A percentile compares a stretch with the other conserved stretches of the same genome.
phyloP scores from a whole-genome alignment of 192 early-diverging fungal genomes.

The Funneliformis mosseae region DNA sequence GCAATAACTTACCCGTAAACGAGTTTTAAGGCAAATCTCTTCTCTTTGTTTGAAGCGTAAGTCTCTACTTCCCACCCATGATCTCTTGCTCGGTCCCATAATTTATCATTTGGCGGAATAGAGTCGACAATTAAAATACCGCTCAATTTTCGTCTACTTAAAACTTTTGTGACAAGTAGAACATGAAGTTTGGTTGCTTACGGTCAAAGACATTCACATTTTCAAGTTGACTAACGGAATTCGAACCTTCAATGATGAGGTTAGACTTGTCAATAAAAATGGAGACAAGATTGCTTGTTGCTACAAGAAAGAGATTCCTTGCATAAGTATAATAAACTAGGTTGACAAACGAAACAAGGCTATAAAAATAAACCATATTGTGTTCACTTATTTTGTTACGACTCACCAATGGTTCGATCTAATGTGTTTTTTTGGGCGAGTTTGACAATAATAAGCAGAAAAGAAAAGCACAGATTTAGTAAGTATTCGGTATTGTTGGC shows the following conservation, averaged over 20 bases:
- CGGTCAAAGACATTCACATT: neutral
- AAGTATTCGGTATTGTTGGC: constrained; percentile 15
- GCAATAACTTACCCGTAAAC: no score
- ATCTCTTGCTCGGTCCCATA: no score
- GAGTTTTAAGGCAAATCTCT: no score
- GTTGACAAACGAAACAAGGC: constrained; percentile 8
- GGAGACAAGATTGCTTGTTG: neutral
- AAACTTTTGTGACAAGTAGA: constrained; percentile 11
- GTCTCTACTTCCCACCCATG: no score
- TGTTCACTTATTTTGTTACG: neutral
- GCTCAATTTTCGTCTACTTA: constrained; percentile 6
- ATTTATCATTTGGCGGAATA: neutral
- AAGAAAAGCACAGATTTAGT: constrained; percentile 22
- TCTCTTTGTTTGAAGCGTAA: no score
- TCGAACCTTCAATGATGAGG: neutral
- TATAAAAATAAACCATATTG: neutral
- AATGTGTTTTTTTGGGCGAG: no score
- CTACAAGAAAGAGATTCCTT: constrained; percentile 13
- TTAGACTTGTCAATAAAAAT: constrained; percentile 4
- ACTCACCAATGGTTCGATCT: no score
- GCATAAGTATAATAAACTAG: constrained; percentile 10
- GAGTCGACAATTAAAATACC: neutral
- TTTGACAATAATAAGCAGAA: constrained; percentile 1
- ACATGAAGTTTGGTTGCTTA: neutral
- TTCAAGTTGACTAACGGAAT: neutral